Evolutionary conservation across 345 rosid genomes (phyloP), one percentile per base, ranked within the genome.

Genomic region (Euphorbia tirucalli): DNA sequence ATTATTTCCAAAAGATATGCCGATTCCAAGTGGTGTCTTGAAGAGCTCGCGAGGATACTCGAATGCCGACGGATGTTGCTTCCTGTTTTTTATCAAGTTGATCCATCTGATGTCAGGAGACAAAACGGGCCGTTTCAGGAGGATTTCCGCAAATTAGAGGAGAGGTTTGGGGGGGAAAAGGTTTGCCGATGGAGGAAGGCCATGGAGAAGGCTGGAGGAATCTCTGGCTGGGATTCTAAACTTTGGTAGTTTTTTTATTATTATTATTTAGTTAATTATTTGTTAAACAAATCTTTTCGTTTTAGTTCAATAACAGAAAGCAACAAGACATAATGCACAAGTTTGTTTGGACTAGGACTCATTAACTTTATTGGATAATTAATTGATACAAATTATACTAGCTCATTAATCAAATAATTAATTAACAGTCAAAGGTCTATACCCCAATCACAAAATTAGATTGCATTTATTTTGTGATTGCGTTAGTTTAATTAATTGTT

Each of bases 91-190:
- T 84, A 78, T 25, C 0, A 10, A 13, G 89, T 88, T 35, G 72
- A 88, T 7, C 90, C 88, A 1, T 85, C 88, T 0, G 28, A 88
- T 68, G 85, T 88, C 0, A 82, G 88, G 54, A 64, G 77, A 31
- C 90, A 82, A 49, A 64, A 10, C 21, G 76, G 75, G 2, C 81
- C 82, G 55, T 81, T 89, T 52, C 68, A 31, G 11, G 1, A 61
- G n/a, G 79, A 74, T 52, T 86, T 88, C 67, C 21, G 55, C 27
- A 4, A 7, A 1, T 86, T 75, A 52, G 41, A 58, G 2, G 24
- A 57, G 30, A 80, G 74, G 60, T 80, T 78, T 56, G 70, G 46
- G 7, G n/a, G 60, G 62, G 66, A 78, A 1, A 11, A 19, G 80
- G 76, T 77, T 14, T 7, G 22, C 4, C 7, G 54, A 59, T 88